Evolutionary conservation across 2,329 filamentous ascomycete genomes (phyloP).

Genomic region (Coniochaeta hoffmannii): DNA sequence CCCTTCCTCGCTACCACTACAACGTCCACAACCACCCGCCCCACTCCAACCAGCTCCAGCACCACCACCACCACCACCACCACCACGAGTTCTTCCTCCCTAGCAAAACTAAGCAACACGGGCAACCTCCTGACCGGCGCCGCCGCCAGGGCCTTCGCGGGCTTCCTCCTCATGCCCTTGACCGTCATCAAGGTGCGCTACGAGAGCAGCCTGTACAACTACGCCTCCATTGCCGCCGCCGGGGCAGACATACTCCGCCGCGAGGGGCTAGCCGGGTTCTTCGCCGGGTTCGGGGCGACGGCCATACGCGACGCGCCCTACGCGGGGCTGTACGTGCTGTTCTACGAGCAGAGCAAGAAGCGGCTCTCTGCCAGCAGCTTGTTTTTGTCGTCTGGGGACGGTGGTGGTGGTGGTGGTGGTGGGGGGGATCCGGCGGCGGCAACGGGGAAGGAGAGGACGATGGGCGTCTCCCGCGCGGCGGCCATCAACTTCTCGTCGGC

Average conservation of each 20-base stretch:
- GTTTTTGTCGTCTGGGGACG: constrained; percentile 14
- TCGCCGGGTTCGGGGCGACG: constrained; percentile 88
- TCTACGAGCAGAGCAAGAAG: constrained; percentile 81
- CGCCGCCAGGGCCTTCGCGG: constrained; percentile 74
- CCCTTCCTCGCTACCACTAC: constrained; percentile 21
- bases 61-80: constrained; percentile 12
- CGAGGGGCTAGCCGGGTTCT: constrained; percentile 78
- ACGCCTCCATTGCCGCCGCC: constrained; percentile 68
- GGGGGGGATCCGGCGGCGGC: neutral
- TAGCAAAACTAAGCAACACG: constrained; percentile 76
- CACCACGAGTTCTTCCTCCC: constrained; percentile 65
- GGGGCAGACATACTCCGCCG: constrained; percentile 63
- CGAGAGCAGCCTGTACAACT: constrained; percentile 80
- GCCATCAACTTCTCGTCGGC: constrained; percentile 83
- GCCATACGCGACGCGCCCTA: constrained; percentile 94
- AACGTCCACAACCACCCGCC: constrained; percentile 11
- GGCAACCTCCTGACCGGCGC: constrained; percentile 84
- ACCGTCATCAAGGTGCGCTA: constrained; percentile 96
- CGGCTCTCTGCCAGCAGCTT: constrained; percentile 31
- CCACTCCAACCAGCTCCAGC: constrained; percentile 8
- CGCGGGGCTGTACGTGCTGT: constrained; percentile 86
- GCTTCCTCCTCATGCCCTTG: constrained; percentile 89
- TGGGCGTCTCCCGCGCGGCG: constrained; percentile 40
- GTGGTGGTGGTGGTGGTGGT: neutral
- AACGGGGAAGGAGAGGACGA: constrained; percentile 9